Conservation (phyloP, 192 early-diverging fungal genomes). For the Borealophlyctis nickersoniae region DNA sequence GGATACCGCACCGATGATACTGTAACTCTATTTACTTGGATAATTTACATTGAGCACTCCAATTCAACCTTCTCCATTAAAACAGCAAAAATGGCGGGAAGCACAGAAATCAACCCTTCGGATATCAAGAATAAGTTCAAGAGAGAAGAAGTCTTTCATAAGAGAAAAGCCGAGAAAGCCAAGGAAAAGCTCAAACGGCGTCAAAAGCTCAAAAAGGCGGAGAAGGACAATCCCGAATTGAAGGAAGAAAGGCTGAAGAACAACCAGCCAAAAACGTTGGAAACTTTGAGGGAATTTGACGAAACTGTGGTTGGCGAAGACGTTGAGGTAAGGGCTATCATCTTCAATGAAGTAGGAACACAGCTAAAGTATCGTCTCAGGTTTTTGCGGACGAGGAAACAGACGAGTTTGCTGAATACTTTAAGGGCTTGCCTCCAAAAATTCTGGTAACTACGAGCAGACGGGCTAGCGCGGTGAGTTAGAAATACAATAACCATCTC, state of each 20-base stretch:
- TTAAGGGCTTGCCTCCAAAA: constrained; percentile 84
- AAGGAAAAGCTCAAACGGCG: constrained; percentile 72
- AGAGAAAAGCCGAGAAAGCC: constrained; percentile 70
- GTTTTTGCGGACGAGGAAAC: constrained; percentile 48
- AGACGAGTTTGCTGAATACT: constrained; percentile 77
- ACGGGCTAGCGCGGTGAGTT: constrained; percentile 28
- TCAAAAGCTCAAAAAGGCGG: constrained; percentile 70
- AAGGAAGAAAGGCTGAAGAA: constrained; percentile 82
- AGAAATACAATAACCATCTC: constrained; percentile 2
- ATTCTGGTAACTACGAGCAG: constrained; percentile 88
- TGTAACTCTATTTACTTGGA: no score
- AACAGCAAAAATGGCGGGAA: background rate
- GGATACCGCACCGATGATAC: no score
- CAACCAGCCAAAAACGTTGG: constrained; percentile 90
- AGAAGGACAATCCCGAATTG: constrained; percentile 77
- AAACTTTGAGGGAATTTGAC: constrained; percentile 88
- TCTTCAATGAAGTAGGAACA: background rate
- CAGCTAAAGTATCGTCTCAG: constrained; percentile 10
- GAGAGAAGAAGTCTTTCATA: constrained; percentile 74
- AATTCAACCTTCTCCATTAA: no score
- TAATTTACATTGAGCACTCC: no score
- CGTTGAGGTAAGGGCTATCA: constrained; percentile 40
- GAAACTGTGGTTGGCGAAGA: constrained; percentile 75
- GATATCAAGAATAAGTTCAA: constrained; percentile 48
- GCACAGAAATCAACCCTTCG: constrained; percentile 12